These are phyloP conservation scores for Xerocomus potaroensis DNA, from an alignment of 768 basidiomycete species.

Conservation along the genomic window DNA sequence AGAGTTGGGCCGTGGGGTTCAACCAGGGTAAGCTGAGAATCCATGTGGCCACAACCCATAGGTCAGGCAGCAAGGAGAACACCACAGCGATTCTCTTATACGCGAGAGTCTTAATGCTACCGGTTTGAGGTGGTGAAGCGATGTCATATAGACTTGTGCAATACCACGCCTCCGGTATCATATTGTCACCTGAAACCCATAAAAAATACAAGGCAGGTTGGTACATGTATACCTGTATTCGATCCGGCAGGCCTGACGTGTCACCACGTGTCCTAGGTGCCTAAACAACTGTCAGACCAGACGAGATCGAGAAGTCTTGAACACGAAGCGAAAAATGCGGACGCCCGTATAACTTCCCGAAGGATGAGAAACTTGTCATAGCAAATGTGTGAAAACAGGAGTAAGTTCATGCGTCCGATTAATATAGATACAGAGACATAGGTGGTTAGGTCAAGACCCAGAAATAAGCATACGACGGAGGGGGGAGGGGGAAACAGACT, in stretches of 20 bases:
- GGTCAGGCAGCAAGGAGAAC: background rate
- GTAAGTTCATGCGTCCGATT: constrained; percentile 3
- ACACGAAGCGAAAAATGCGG: background rate
- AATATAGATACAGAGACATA: constrained; percentile 15
- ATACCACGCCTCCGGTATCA: too few relatives aligned
- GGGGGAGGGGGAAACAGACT: background rate
- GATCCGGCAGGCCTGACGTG: background rate
- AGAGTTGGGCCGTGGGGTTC: background rate
- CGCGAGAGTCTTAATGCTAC: background rate
- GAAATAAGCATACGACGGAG: background rate
- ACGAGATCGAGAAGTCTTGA: background rate
- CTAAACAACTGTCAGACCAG: background rate
- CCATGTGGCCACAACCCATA: background rate
- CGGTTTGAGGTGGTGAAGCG: background rate
- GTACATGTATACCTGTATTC: too few relatives aligned
- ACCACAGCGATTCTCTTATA: background rate
- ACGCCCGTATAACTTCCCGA: background rate
- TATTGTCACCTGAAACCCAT: too few relatives aligned
- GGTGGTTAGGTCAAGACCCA: background rate
- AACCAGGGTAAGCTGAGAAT: constrained; percentile 18
- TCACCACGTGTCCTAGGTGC: background rate
- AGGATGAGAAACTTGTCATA: background rate
- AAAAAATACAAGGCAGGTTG: too few relatives aligned
- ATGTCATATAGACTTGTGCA: background rate
- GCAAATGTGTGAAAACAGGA: background rate